Percentiles rank a stretch among this genome's conserved stretches.
Conservation (phyloP, 2,329 filamentous ascomycete genomes). For the Xylariaceae sp. region DNA sequence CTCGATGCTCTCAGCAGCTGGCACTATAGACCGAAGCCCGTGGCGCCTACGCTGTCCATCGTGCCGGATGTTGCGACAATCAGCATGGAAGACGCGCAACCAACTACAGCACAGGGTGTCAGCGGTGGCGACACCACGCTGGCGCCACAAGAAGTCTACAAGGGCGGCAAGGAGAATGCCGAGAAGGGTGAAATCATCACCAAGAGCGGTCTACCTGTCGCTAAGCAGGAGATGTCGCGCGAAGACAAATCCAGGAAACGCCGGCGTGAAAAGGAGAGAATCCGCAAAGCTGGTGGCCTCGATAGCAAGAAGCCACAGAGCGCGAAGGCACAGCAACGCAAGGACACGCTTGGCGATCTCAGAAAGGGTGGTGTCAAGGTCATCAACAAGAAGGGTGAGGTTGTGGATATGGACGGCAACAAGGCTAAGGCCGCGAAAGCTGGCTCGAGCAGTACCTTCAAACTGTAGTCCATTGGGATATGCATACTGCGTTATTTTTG, state of each 20-base stretch:
- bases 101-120: slow-evolving; percentile 71
- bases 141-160: slow-evolving; percentile 92
- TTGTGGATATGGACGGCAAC: slow-evolving; percentile 78
- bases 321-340: slow-evolving; percentile 55
- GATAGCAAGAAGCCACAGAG: slow-evolving; percentile 44
- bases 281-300: slow-evolving; percentile 59
- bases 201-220: slow-evolving; percentile 71
- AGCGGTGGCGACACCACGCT: slow-evolving; percentile 66
- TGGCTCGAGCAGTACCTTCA: slow-evolving; percentile 54
- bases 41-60: slow-evolving; percentile 75
- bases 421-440: slow-evolving; percentile 54
- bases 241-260: slow-evolving; percentile 77
- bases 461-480: slow-evolving; percentile 42
- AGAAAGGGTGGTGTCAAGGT: slow-evolving; percentile 78
- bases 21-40: slow-evolving; percentile 89
- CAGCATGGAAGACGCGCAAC: slow-evolving; percentile 90
- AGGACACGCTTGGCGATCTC: slow-evolving; percentile 43
- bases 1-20: slow-evolving; percentile 88
- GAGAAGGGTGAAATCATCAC: slow-evolving; percentile 66
- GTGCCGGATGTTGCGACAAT: slow-evolving; percentile 88
- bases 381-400: slow-evolving; percentile 82
- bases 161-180: slow-evolving; percentile 61
- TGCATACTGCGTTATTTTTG: background rate
- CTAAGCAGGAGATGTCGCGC: slow-evolving; percentile 78
- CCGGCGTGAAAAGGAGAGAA: slow-evolving; percentile 79